Base-by-base conservation (phyloP, 1,284 basidiomycete species). In the Papiliotrema fonsecae region DNA sequence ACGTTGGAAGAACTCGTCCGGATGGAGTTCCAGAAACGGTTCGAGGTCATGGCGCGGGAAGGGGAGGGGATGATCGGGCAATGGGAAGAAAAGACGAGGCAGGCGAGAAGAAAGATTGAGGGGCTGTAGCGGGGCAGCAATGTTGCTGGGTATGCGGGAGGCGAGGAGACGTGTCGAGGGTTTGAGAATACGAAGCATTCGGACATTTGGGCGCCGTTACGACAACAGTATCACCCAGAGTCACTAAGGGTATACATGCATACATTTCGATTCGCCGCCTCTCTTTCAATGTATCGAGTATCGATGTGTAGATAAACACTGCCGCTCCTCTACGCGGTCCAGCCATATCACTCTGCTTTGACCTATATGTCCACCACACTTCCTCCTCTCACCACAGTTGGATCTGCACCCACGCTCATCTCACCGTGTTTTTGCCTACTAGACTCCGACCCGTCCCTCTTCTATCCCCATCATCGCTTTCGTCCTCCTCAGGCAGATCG, bases 401-500 rank as follows among this genome's bases (percentile, higher is more conserved):
- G 34, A 21, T 35, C 6, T n/a, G 7, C 31, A 27, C 26, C 65
- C 61, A 46, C 54, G 16, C 62, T 66, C 16, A 62, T 57, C 25
- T 59, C 56, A 25, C 58, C 27, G 37, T 18, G 57, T 14, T 60
- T 52, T 56, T 63, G 13, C 54, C 61, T 22, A 60, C 24, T 48
- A 60, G 41, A 42, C 61, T 64, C 46, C 58, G 41, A 27, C 53
- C 49, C 28, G 47, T 36, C 10, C 24, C 55, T 47, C 40, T 54
- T 27, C 42, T 22, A 34, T 41, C 52, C 27, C 60, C 64, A 25
- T 66, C 65, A 32, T 67, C 69, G 13, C 58, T 59, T 49, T 69
- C 70, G 25, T 73, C 72, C 47, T 72, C 68, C 47, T 75, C 73
- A 11, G 67, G 61, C 28, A 76, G 53, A 45, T 72, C 61, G 0